A percentile compares a stretch with the other conserved stretches of the same genome.
phyloP scores from a whole-genome alignment of 768 basidiomycete genomes.

The Hypsizygus marmoreus region DNA sequence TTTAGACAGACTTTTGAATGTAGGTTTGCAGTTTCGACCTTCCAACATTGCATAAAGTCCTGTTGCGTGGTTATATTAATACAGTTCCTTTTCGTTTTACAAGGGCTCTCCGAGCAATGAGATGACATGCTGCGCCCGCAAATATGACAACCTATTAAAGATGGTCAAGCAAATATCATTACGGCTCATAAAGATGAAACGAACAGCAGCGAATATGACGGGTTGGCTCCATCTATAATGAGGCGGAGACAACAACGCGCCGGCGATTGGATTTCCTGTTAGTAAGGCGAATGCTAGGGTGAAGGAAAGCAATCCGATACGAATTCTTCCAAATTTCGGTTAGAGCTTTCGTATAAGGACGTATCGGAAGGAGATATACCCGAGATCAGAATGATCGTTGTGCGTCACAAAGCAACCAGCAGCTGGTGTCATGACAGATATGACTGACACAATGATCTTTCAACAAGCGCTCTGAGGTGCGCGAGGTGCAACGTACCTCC shows the following conservation, averaged over 20 bases:
- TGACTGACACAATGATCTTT: conserved; percentile 26
- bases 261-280: conserved; percentile 55
- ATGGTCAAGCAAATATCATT: conserved; percentile 1
- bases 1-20: too few species aligned
- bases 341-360: not conserved
- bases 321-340: conserved; percentile 29
- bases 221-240: conserved; percentile 42
- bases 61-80: conserved; percentile 16
- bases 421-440: conserved; percentile 42
- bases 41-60: too few species aligned
- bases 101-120: conserved; percentile 33
- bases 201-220: conserved; percentile 46
- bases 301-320: conserved; percentile 49
- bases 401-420: conserved; percentile 39
- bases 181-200: conserved; percentile 19
- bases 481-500: conserved; percentile 37
- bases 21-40: too few species aligned
- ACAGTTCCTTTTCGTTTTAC: conserved; percentile 29
- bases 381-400: conserved; percentile 45
- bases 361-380: conserved; percentile 26
- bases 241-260: conserved; percentile 45
- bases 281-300: conserved; percentile 44
- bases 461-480: not conserved
- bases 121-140: conserved; percentile 32
- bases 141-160: conserved; percentile 32